Evolutionary conservation across 129 eudicot species (phyloP).

Genomic region (Logfia minima): DNA sequence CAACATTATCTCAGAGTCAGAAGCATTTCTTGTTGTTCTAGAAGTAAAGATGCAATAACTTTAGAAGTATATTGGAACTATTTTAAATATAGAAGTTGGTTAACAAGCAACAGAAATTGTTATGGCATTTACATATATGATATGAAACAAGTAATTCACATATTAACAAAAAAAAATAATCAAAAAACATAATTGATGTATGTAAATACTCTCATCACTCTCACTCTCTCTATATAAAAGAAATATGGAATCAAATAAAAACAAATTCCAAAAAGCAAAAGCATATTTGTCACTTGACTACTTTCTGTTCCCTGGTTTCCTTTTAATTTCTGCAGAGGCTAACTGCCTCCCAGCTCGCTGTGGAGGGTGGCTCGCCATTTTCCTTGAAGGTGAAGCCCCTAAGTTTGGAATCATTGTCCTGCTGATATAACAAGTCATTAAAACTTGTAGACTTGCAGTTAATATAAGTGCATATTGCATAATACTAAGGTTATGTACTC

Average conservation of each 20-base stretch:
- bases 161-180: slow-evolving; percentile 30
- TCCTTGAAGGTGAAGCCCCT: slow-evolving; percentile 58
- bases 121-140: slow-evolving; percentile 28
- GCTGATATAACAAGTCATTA: slow-evolving; percentile 7
- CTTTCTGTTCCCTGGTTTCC: slow-evolving; percentile 71
- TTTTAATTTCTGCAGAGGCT: slow-evolving; percentile 50
- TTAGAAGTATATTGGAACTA: neutral
- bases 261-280: slow-evolving; percentile 10
- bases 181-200: slow-evolving; percentile 15
- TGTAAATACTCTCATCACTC: slow-evolving; percentile 38
- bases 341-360: slow-evolving; percentile 54
- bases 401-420: slow-evolving; percentile 49
- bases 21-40: neutral
- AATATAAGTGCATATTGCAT: neutral
- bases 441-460: neutral
- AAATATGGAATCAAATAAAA: slow-evolving; percentile 15
- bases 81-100: neutral
- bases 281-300: slow-evolving; percentile 24
- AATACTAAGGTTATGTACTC: neutral
- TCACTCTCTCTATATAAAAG: slow-evolving; percentile 31
- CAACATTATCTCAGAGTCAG: neutral
- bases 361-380: slow-evolving; percentile 36
- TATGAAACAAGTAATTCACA: slow-evolving; percentile 23
- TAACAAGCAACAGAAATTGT: neutral
- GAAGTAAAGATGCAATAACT: neutral